Evolutionary conservation across 352 stramenopile species (phyloP), one percentile per base, ranked within the genome.

Genomic region (Aphanomyces euteiches): DNA sequence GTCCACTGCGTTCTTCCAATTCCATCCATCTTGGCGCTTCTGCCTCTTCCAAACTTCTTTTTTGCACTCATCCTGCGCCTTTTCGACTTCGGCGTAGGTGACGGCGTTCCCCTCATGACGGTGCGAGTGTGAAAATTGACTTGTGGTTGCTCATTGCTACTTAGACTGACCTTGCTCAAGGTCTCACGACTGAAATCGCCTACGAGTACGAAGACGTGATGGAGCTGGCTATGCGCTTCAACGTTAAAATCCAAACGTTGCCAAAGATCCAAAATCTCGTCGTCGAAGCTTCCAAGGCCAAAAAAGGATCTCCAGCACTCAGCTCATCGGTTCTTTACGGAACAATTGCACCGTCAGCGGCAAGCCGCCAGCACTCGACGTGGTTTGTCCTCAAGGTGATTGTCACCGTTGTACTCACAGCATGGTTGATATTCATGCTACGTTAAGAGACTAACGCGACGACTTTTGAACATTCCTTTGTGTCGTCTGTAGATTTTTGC

Each of bases 141-240:
- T 38, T 66, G 5, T 53, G 13, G 8, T 63, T 56, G 12, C 34
- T 57, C 4, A 3, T 45, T 60, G 58, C 7, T 48, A 2, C 2
- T 37, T 58, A 82, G 74, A 66, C 76, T n/a, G 84, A 95, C 39
- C 73, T 92, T 17, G 75, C 73, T 19, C 57, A 70, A 37, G 75
- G 73, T 10, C 76, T 85, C 6, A 64, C 74, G 66, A 91, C 83
- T 19, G 79, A 78, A 21, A 89, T 92, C 59, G 73, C 79, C n/a
- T 64, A 72, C 50, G 86, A 93, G 56, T 92, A 88, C 67, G 75
- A 84, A 3, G 86, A 93, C 73, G 75, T 93, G 43, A 92, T 93
- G 67, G 84, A 90, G 45, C 72, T 93, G 15, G 84, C 86, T 17
- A 58, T 69, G 45, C 74, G 77, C 5, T 81, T 80, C 1, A 76